These are phyloP conservation scores for Linum tenue DNA, from an alignment of 345 rosid genomes.

Conservation along the genomic window DNA sequence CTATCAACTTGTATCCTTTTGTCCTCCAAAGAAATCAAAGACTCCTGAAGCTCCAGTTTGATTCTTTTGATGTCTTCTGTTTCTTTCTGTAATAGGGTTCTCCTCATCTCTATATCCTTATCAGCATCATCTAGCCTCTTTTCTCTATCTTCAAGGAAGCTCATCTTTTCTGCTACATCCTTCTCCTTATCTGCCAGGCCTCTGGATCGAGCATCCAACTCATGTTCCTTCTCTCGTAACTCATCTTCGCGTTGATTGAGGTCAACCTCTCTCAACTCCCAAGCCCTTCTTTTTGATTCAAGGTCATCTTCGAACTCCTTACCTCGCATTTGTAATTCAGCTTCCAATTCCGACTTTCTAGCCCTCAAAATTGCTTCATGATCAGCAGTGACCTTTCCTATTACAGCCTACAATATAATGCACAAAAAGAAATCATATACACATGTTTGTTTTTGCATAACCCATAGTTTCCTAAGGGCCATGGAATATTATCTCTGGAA, in stretches of 20 bases:
- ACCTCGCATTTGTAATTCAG: slow-evolving; percentile 54
- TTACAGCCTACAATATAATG: slow-evolving; percentile 39
- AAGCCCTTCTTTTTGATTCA: slow-evolving; percentile 77
- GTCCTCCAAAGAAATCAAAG: slow-evolving; percentile 58
- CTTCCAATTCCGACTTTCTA: slow-evolving; percentile 63
- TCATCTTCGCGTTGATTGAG: slow-evolving; percentile 56
- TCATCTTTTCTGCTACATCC: slow-evolving; percentile 46
- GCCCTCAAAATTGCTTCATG: slow-evolving; percentile 53
- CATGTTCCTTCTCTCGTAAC: slow-evolving; percentile 67
- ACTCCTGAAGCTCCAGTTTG: slow-evolving; percentile 56
- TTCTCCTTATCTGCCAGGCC: slow-evolving; percentile 59
- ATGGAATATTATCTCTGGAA: background rate
- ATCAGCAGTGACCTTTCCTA: slow-evolving; percentile 46
- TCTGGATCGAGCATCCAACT: slow-evolving; percentile 52
- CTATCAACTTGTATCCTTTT: slow-evolving; percentile 50
- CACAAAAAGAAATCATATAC: background rate
- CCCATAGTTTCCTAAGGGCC: background rate
- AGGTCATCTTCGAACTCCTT: slow-evolving; percentile 75
- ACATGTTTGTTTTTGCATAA: background rate
- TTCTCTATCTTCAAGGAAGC: slow-evolving; percentile 53
- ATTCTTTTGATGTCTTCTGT: slow-evolving; percentile 44
- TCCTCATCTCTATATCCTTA: slow-evolving; percentile 40
- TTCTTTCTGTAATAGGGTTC: slow-evolving; percentile 41
- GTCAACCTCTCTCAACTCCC: slow-evolving; percentile 88
- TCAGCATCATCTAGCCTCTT: slow-evolving; percentile 35